These are phyloP conservation scores for Saccharum officinarum DNA, from an alignment of 176 grass and related monocot species.

Conservation along the genomic window DNA sequence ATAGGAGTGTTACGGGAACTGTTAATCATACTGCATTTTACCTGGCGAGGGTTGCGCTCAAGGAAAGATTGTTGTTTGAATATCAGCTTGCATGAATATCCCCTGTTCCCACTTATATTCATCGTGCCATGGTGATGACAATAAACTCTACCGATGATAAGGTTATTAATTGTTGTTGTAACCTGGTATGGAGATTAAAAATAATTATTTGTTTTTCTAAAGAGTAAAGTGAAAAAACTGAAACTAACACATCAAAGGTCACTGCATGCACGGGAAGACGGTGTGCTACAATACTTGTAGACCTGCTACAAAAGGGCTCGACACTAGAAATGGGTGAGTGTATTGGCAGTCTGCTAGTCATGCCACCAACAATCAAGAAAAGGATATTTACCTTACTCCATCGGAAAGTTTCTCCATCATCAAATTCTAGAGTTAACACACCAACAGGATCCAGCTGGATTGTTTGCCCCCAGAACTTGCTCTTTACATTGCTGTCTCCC, in stretches of 20 bases:
- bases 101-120: conserved; percentile 76
- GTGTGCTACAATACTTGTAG: no score
- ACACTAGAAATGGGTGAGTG: no score
- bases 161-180: conserved; percentile 82
- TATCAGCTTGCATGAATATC: conserved; percentile 76
- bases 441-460: conserved; percentile 83
- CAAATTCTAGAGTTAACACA: conserved; percentile 77
- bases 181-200: conserved; percentile 40
- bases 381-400: conserved; percentile 74
- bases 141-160: conserved; percentile 79
- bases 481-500: conserved; percentile 79
- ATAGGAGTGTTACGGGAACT: neutral
- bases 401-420: conserved; percentile 94
- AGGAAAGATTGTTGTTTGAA: conserved; percentile 89
- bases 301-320: no score
- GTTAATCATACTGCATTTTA: conserved; percentile 17
- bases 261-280: no score
- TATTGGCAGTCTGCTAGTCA: no score
- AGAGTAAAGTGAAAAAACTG: no score
- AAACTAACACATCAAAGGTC: neutral
- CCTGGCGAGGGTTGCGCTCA: conserved; percentile 77
- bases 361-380: neutral
- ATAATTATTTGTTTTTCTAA: no score
- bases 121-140: conserved; percentile 83
- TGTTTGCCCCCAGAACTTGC: conserved; percentile 91